Evolutionary conservation across 371 early-diverging fungal genomes (phyloP).

Genomic region (Mortierella sp.): DNA sequence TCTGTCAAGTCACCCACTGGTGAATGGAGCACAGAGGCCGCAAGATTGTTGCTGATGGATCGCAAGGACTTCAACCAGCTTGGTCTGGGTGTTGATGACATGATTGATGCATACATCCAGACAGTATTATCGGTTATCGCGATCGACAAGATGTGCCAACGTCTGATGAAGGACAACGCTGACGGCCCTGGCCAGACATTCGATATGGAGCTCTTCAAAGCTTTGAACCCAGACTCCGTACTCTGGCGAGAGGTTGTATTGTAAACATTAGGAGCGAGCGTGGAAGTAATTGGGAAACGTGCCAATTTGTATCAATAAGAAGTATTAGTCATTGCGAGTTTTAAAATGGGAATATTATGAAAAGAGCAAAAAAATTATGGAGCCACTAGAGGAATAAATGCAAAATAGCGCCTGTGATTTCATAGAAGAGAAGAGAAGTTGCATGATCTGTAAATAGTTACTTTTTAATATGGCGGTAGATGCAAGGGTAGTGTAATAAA

Average conservation of each 20-base stretch:
- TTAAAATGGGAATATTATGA: background rate
- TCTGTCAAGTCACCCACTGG: constrained; percentile 83
- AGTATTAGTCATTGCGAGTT: too few relatives aligned
- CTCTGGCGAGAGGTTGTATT: constrained; percentile 80
- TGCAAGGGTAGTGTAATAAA: too few relatives aligned
- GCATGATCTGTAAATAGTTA: too few relatives aligned
- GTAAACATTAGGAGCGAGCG: constrained; percentile 32
- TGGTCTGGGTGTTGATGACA: constrained; percentile 91
- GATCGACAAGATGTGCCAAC: constrained; percentile 88
- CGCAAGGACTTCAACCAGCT: constrained; percentile 94
- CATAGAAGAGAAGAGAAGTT: too few relatives aligned
- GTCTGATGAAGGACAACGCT: constrained; percentile 70
- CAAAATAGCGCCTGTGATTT: too few relatives aligned
- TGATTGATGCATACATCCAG: constrained; percentile 95
- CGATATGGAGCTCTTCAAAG: constrained; percentile 86
- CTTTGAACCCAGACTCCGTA: constrained; percentile 88
- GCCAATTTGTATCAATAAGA: constrained; percentile 14
- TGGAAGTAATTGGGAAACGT: background rate
- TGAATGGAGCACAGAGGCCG: constrained; percentile 91
- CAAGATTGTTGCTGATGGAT: constrained; percentile 90
- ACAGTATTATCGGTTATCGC: constrained; percentile 91
- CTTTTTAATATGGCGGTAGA: too few relatives aligned
- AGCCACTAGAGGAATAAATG: background rate
- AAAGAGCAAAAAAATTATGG: background rate
- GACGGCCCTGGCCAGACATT: constrained; percentile 65